Evolutionary conservation across 768 basidiomycete genomes (phyloP).

Genomic region (Boletus rex-veris): DNA sequence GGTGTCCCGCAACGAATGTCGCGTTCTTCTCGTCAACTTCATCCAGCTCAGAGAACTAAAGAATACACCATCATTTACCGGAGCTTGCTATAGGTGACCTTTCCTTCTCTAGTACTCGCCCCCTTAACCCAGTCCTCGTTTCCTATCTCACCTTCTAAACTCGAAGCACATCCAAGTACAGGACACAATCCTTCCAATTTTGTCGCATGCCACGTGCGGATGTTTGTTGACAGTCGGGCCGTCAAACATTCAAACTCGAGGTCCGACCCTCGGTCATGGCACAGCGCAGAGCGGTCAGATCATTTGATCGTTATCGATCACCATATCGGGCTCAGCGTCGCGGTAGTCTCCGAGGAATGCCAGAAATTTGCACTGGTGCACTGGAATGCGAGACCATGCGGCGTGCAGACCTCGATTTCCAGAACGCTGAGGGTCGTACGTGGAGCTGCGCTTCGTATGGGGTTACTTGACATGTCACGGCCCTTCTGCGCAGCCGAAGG

Average conservation of each 20-base stretch:
- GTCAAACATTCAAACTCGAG: conserved; percentile 46
- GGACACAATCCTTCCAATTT: conserved; percentile 40
- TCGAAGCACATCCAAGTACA: conserved; percentile 26
- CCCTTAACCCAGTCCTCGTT: background rate
- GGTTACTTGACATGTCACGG: conserved; percentile 14
- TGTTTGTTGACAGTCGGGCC: conserved; percentile 7
- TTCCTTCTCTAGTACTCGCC: background rate
- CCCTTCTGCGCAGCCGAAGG: conserved; percentile 5
- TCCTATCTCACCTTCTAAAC: conserved; percentile 33
- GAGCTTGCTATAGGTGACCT: conserved; percentile 5
- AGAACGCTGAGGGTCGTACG: conserved; percentile 39
- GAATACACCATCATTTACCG: conserved; percentile 29
- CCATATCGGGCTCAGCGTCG: conserved; percentile 42
- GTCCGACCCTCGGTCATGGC: conserved; percentile 46
- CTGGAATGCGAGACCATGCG: conserved; percentile 43
- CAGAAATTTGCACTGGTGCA: conserved; percentile 34
- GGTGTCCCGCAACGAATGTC: conserved; percentile 60
- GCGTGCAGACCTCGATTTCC: conserved; percentile 42
- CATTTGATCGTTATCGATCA: conserved; percentile 43
- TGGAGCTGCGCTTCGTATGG: conserved; percentile 33
- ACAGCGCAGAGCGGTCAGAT: conserved; percentile 37
- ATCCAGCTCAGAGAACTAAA: conserved; percentile 38
- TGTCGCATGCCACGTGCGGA: conserved; percentile 22
- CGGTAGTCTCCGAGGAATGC: conserved; percentile 20
- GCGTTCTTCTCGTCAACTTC: conserved; percentile 44